Conservation (phyloP, 495 filamentous ascomycete genomes). For the Cenococcum geophilum region DNA sequence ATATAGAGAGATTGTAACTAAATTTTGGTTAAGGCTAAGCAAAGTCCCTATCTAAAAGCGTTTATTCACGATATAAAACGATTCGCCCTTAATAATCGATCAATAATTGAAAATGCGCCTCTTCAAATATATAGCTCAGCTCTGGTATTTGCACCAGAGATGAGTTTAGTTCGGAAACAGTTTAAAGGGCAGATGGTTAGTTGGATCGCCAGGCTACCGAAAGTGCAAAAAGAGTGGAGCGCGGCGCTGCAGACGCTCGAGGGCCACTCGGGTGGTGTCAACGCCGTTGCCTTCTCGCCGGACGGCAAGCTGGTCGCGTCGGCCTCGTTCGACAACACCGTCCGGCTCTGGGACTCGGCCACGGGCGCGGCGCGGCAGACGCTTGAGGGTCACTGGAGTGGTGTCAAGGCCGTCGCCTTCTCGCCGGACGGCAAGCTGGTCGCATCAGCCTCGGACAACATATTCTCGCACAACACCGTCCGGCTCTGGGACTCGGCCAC, state of each 20-base stretch:
- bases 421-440: constrained; percentile 21
- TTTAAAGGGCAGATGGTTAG: background rate
- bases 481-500: background rate
- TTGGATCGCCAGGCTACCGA: background rate
- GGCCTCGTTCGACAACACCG: background rate
- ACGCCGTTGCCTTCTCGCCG: constrained; percentile 11
- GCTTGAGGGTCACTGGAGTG: no score
- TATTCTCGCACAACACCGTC: background rate
- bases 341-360: background rate
- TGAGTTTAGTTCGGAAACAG: constrained; percentile 11
- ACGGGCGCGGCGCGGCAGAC: no score
- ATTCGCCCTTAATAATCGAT: constrained; percentile 33
- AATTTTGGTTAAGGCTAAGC: constrained; percentile 29
- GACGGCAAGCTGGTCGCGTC: constrained; percentile 26
- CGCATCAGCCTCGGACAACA: constrained; percentile 19
- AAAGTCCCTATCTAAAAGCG: constrained; percentile 24
- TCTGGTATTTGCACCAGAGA: constrained; percentile 37
- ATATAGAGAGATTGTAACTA: constrained; percentile 5
- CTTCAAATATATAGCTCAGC: constrained; percentile 34
- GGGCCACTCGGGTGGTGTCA: constrained; percentile 8
- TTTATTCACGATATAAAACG: constrained; percentile 39
- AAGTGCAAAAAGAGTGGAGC: background rate
- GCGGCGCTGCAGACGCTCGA: background rate
- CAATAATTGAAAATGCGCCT: constrained; percentile 26
- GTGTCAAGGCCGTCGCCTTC: constrained; percentile 8